Percentiles rank a stretch among this genome's conserved stretches.
Conservation (phyloP, 2,329 filamentous ascomycete species). For the Fusarium lyarnte region DNA sequence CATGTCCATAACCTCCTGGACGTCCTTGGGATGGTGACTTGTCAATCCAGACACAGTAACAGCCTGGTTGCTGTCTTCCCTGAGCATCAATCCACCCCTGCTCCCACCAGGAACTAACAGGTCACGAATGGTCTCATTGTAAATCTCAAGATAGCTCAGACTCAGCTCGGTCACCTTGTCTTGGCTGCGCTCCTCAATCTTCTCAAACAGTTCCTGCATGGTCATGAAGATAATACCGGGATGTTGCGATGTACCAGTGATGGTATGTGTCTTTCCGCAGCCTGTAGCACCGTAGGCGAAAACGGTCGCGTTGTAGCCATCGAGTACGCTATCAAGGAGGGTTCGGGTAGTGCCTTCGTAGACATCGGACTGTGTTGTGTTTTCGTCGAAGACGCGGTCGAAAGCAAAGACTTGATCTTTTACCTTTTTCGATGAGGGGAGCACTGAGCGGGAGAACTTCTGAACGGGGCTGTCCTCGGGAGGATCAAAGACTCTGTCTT, state of each 20-base stretch:
- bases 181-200: slow-evolving; percentile 84
- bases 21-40: slow-evolving; percentile 89
- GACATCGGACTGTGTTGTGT: slow-evolving; percentile 88
- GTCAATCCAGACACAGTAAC: slow-evolving; percentile 92
- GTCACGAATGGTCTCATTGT: slow-evolving; percentile 98
- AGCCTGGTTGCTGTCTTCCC: slow-evolving; percentile 92
- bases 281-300: slow-evolving; percentile 98
- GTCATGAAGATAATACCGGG: slow-evolving; percentile 98
- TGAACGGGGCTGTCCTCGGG: slow-evolving; percentile 95
- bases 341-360: slow-evolving; percentile 92
- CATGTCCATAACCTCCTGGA: slow-evolving; percentile 99
- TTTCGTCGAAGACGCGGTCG: slow-evolving; percentile 96
- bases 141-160: slow-evolving; percentile 96
- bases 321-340: slow-evolving; percentile 93
- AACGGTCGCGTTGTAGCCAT: slow-evolving; percentile 98
- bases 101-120: slow-evolving; percentile 83
- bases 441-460: slow-evolving; percentile 82
- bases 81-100: slow-evolving; percentile 87
- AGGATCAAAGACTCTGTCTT: slow-evolving; percentile 87
- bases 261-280: slow-evolving; percentile 98
- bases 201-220: slow-evolving; percentile 98
- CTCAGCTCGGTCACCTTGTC: slow-evolving; percentile 92
- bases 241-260: slow-evolving; percentile 89
- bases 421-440: slow-evolving; percentile 86
- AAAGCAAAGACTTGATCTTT: slow-evolving; percentile 99